Evolutionary conservation across 306 rosid genomes (phyloP).

Genomic region (Rubus parviflorus): DNA sequence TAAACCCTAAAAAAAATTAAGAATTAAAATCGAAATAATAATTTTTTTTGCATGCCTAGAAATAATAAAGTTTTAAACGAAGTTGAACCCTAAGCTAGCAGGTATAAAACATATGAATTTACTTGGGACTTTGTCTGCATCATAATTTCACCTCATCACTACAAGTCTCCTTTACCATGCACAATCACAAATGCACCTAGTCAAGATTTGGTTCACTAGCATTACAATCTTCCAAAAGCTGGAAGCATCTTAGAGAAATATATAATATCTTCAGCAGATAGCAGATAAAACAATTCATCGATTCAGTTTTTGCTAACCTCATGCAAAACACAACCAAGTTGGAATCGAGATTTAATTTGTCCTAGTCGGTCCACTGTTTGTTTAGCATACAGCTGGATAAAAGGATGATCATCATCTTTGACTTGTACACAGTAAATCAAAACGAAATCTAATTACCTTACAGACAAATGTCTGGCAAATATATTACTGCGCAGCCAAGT

Average conservation of each 20-base stretch:
- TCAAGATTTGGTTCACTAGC: not conserved
- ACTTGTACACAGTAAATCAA: not conserved
- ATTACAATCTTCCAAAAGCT: constrained; percentile 2
- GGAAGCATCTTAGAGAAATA: constrained; percentile 22
- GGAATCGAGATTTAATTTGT: not conserved
- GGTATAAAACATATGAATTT: not conserved
- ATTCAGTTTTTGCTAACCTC: constrained; percentile 1
- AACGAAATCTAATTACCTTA: not conserved
- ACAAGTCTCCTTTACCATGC: not conserved
- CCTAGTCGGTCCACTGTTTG: constrained; percentile 20
- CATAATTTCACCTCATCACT: not conserved
- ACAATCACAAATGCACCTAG: not conserved
- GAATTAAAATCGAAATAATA: no score
- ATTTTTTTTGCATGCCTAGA: no score
- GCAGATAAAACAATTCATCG: constrained; percentile 24
- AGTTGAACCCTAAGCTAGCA: no score
- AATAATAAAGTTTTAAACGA: no score
- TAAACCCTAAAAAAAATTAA: no score
- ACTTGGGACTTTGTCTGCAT: not conserved
- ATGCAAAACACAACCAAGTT: not conserved
- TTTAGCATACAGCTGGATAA: not conserved
- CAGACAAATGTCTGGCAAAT: not conserved
- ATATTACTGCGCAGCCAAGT: constrained; percentile 6
- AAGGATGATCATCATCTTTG: constrained; percentile 17
- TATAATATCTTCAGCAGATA: constrained; percentile 19